phyloP scores from a whole-genome alignment of 108 stramenopile genomes.

The Skeletonema costatum region DNA sequence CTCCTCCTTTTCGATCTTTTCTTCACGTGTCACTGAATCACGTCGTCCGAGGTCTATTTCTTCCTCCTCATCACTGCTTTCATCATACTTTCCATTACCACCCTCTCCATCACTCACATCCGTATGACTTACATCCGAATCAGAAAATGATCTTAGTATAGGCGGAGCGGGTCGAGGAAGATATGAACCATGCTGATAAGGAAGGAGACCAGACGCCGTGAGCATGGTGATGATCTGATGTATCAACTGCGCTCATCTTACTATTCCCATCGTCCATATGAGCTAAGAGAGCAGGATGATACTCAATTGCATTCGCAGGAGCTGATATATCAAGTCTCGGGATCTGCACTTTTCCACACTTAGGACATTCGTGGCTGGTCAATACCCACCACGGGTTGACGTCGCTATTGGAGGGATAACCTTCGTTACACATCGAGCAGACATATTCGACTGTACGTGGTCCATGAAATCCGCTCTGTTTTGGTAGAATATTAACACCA shows the following conservation, averaged over 20 bases:
- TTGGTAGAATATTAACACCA: not conserved
- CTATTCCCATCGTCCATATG: constrained; percentile 64
- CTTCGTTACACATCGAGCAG: constrained; percentile 84
- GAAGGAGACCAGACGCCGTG: not conserved
- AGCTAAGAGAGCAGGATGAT: constrained; percentile 88
- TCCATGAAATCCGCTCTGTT: constrained; percentile 50
- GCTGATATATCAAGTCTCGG: constrained; percentile 87
- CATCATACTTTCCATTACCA: constrained; percentile 49
- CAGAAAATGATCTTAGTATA: constrained; percentile 21
- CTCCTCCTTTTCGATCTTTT: constrained; percentile 70
- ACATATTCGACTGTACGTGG: constrained; percentile 81
- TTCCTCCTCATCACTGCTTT: constrained; percentile 59
- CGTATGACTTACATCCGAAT: constrained; percentile 68
- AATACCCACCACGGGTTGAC: constrained; percentile 89
- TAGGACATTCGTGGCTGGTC: constrained; percentile 81
- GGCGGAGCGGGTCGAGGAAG: constrained; percentile 7
- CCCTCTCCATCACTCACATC: constrained; percentile 56
- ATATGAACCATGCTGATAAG: constrained; percentile 4
- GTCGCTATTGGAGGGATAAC: constrained; percentile 70
- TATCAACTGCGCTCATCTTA: constrained; percentile 23
- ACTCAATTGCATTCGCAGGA: constrained; percentile 84
- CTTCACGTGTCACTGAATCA: constrained; percentile 61
- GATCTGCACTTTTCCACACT: constrained; percentile 83
- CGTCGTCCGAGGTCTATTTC: constrained; percentile 44
- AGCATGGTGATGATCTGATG: constrained; percentile 5